Evolutionary conservation across 2,329 filamentous ascomycete genomes (phyloP).

Genomic region (Xylariaceae sp.): DNA sequence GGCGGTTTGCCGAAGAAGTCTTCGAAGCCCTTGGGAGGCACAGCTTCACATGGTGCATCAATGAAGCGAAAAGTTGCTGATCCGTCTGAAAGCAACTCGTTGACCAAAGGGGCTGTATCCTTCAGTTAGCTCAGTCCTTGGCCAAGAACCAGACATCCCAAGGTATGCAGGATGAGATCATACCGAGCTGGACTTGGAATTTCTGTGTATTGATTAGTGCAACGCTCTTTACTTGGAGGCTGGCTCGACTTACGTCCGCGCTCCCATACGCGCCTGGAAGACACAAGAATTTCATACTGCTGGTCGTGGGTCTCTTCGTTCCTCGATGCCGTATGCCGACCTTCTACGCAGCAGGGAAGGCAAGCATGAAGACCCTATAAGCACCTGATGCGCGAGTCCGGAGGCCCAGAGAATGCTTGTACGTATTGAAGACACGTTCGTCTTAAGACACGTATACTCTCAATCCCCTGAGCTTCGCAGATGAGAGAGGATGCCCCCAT

Average conservation of each 20-base stretch:
- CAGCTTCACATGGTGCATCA: constrained; percentile 44
- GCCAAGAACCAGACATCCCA: no score
- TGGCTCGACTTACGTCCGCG: constrained; percentile 31
- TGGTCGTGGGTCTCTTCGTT: constrained; percentile 5
- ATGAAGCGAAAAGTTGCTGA: constrained; percentile 48
- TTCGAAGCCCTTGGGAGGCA: constrained; percentile 50
- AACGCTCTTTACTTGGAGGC: constrained; percentile 1
- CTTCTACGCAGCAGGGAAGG: constrained; percentile 11
- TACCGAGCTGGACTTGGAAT: constrained; percentile 52
- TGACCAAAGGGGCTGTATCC: constrained; percentile 41
- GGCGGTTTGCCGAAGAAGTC: constrained; percentile 53
- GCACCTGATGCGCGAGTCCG: neutral
- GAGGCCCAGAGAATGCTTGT: neutral
- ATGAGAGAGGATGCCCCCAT: no score
- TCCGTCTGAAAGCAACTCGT: constrained; percentile 41
- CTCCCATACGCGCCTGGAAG: constrained; percentile 56
- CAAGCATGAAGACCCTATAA: no score
- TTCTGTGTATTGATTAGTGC: constrained; percentile 34
- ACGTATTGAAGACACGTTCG: neutral
- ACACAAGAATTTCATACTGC: constrained; percentile 52
- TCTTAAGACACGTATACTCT: neutral
- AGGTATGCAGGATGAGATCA: constrained; percentile 7
- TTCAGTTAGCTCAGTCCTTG: no score
- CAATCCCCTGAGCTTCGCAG: no score
- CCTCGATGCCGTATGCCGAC: constrained; percentile 2